Evolutionary conservation across 2,329 filamentous ascomycete species (phyloP).

Genomic region (Colletotrichum liaoningense): DNA sequence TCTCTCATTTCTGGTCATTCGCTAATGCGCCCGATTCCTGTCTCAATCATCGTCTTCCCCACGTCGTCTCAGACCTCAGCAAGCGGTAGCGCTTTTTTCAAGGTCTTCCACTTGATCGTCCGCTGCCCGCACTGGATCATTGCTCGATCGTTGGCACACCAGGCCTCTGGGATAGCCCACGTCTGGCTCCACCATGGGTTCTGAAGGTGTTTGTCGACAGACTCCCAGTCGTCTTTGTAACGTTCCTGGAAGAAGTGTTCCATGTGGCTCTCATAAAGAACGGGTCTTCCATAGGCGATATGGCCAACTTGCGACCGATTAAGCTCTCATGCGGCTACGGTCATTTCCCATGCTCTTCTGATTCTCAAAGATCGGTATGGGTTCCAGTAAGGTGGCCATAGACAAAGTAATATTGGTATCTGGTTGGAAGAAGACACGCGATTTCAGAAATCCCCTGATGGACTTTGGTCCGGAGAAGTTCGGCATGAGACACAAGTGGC

Average conservation of each 20-base stretch:
- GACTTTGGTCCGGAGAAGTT: background rate
- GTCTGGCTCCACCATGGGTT: slow-evolving; percentile 7
- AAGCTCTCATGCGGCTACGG: background rate
- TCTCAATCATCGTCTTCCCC: background rate
- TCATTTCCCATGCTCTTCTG: background rate
- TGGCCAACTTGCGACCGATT: background rate
- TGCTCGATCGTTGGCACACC: background rate
- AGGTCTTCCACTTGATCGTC: background rate
- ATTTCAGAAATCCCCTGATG: background rate
- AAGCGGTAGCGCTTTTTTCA: background rate
- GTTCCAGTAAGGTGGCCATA: background rate
- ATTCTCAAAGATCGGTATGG: background rate
- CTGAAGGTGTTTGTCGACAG: background rate
- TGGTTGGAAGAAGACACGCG: background rate
- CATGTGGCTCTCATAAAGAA: background rate
- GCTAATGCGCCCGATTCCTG: too few relatives aligned
- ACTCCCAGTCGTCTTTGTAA: background rate
- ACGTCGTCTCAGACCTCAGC: background rate
- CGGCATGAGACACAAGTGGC: background rate
- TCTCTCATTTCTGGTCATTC: background rate
- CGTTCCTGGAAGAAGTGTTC: background rate
- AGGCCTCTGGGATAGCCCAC: slow-evolving; percentile 2
- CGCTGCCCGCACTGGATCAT: background rate
- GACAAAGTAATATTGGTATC: background rate
- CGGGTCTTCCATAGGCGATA: background rate